Evolutionary conservation across 2,329 filamentous ascomycete genomes (phyloP), one percentile per base, ranked within the genome.

Genomic region (Aureobasidium sp.): DNA sequence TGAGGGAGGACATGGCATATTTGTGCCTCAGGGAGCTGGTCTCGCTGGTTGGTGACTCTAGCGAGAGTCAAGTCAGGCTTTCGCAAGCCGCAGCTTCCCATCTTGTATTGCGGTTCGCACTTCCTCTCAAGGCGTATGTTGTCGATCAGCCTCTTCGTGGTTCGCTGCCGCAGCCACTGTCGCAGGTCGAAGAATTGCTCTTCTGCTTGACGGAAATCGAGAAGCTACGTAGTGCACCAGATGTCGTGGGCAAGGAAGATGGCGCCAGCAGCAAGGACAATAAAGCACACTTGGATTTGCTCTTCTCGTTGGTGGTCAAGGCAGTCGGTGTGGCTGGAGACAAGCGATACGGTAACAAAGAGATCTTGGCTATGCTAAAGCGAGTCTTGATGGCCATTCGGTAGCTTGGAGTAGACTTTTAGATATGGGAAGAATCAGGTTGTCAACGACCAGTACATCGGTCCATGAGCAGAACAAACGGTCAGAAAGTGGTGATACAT

Each of bases 91-190:
- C 87, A 0, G 87, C 89, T 0, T 90, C 90, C 0, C 93, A 90
- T 67, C 79, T 97, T 2, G 87, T 97, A 46, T 77, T 96, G 1
- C 85, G 94, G 2, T 85, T 88, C 13, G 90, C 89, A 0, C 78
- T 96, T 17, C 86, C 89, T 0, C 75, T 97, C n/a, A 86, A 90
- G 60, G 80, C 86, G 0, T 97, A 95, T 70, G 86, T 95, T 47
- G 89, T 91, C 4, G 94, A 99, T 71, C 93, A 96, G 69, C 92
- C 93, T 0, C 78, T 99, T 21, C 82, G 94, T 15, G 92, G 94
- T 0, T 82, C 86, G 53, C 94, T 95, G 85, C 94, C 94, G 4
- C 89, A 94, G 70, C 93, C 93, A 0, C 78, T 90, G 5, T 86
- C 84, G 9, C 89, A 96, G 69, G 82, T 89, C 45, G 86, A 83